phyloP scores from a whole-genome alignment of 331 rosid genomes.

The Stylosanthes scabra region DNA sequence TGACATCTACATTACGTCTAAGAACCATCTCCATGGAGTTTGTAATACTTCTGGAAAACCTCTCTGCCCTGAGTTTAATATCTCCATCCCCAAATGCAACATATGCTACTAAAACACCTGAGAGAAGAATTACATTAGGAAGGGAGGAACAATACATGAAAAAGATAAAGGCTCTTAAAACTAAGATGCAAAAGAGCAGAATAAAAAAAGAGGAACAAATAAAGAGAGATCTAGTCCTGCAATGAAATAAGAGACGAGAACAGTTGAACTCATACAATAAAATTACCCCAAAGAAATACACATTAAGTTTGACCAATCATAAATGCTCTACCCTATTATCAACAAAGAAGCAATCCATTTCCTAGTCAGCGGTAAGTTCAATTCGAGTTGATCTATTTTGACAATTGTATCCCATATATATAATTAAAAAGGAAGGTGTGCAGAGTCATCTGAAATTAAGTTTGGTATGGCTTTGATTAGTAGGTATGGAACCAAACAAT shows the following conservation, averaged over 20 bases:
- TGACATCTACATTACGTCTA: conserved; percentile 86
- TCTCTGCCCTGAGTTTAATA: conserved; percentile 88
- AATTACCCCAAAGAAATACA: conserved; percentile 1
- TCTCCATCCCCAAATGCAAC: conserved; percentile 82
- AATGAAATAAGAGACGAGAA: conserved; percentile 20
- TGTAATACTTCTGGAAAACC: conserved; percentile 94
- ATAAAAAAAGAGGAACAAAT: conserved; percentile 2
- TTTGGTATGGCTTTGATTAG: neutral
- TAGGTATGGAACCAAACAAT: conserved; percentile 18
- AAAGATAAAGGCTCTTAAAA: conserved; percentile 24
- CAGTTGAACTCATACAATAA: conserved; percentile 12
- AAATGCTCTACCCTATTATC: conserved; percentile 1
- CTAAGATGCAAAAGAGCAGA: conserved; percentile 21
- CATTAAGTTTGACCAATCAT: neutral
- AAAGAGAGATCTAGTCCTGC: neutral
- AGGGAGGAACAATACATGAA: conserved; percentile 24
- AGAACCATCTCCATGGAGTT: conserved; percentile 95
- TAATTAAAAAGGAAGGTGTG: neutral
- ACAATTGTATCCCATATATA: no score
- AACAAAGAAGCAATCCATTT: conserved; percentile 7
- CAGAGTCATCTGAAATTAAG: conserved; percentile 20
- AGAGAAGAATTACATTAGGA: conserved; percentile 35
- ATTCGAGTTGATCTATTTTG: conserved; percentile 10
- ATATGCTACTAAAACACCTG: conserved; percentile 89
- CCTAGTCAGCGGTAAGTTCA: neutral